Conservation (phyloP, 768 basidiomycete genomes). For the Coprinopsis cinerea region DNA sequence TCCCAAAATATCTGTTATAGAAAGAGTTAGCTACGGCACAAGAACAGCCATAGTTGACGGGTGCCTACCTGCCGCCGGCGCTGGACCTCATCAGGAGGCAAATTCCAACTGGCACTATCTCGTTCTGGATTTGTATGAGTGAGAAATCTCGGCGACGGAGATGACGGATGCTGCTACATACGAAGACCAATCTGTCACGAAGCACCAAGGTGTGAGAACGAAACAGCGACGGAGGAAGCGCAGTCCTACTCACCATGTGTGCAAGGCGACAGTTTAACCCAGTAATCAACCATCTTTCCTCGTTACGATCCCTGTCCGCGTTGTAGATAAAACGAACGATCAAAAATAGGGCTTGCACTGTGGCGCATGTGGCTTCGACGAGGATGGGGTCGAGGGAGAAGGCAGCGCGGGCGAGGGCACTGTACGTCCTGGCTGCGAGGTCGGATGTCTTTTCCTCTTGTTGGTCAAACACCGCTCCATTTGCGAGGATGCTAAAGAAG, state of each 20-base stretch:
- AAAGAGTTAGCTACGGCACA: background rate
- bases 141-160: conserved; percentile 1
- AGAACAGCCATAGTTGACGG: background rate
- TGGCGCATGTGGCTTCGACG: conserved; percentile 37
- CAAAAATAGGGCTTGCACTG: conserved; percentile 44
- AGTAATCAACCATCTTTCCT: conserved; percentile 44
- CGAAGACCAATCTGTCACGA: conserved; percentile 45
- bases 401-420: conserved; percentile 43
- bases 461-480: conserved; percentile 43
- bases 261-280: conserved; percentile 37
- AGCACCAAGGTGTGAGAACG: conserved; percentile 1
- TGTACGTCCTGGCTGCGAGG: conserved; percentile 33
- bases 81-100: conserved; percentile 39
- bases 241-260: conserved; percentile 40
- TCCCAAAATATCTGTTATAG: conserved; percentile 44
- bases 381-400: conserved; percentile 40
- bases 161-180: conserved; percentile 23
- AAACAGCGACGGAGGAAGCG: background rate
- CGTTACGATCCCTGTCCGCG: conserved; percentile 35
- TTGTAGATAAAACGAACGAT: conserved; percentile 36
- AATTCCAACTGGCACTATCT: conserved; percentile 43
- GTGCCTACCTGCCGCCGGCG: conserved; percentile 31
- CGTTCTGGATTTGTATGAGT: conserved; percentile 30
- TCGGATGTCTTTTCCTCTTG: conserved; percentile 25
- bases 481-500: conserved; percentile 46